Conservation (phyloP, 2,329 filamentous ascomycete genomes). For the Sporothrix schenckii region DNA sequence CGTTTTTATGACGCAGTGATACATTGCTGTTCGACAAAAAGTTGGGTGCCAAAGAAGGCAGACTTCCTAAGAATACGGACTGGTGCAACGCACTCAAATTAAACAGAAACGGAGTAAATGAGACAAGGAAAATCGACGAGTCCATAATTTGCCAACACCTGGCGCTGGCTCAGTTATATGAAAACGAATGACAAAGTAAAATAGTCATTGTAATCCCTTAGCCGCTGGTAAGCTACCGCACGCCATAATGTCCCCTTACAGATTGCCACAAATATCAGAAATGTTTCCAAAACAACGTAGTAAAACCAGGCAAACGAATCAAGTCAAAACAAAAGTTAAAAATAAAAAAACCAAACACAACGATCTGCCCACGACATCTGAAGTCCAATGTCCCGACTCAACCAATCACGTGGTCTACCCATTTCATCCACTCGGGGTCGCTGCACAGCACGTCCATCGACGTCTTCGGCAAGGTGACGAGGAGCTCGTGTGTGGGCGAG, state of each 20-base stretch:
- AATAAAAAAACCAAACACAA: background rate
- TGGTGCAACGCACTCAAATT: background rate
- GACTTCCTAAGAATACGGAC: background rate
- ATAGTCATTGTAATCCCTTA: background rate
- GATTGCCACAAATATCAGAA: background rate
- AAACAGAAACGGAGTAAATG: no score
- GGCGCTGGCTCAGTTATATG: background rate
- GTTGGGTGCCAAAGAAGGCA: background rate
- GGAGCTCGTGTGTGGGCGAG: conserved; percentile 40
- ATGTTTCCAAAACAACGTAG: background rate
- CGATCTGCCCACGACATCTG: background rate
- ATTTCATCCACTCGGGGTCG: conserved; percentile 40
- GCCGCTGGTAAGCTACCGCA: background rate
- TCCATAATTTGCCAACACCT: background rate
- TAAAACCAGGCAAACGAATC: no score
- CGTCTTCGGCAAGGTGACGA: conserved; percentile 41
- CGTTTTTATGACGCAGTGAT: background rate
- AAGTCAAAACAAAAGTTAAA: no score
- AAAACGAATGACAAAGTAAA: background rate
- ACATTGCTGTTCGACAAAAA: background rate
- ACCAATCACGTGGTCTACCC: conserved; percentile 39
- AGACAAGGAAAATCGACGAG: background rate
- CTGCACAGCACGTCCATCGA: conserved; percentile 41
- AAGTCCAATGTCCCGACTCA: conserved; percentile 14
- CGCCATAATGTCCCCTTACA: background rate